Percentiles rank a stretch among this genome's conserved stretches.
Conservation (phyloP, 352 stramenopile species). For the Pythium graminicola region DNA sequence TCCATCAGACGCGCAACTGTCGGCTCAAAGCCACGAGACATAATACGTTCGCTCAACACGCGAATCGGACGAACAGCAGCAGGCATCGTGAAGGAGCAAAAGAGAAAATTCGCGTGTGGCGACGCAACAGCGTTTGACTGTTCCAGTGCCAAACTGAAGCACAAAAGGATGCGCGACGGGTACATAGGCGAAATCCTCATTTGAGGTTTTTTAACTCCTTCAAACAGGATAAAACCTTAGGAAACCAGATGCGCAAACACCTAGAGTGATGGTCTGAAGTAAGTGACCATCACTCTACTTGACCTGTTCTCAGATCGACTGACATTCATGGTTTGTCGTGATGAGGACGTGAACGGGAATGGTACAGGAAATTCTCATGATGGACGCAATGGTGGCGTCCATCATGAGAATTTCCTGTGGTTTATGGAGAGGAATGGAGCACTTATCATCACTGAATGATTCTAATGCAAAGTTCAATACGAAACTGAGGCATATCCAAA, state of each 20-base stretch:
- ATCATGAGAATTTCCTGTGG: too few species aligned
- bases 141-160: background rate
- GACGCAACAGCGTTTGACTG: background rate
- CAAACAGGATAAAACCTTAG: constrained; percentile 4
- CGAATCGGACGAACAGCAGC: constrained; percentile 56
- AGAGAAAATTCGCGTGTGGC: background rate
- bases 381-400: too few species aligned
- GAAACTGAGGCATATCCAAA: too few species aligned
- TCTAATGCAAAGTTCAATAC: too few species aligned
- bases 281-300: constrained; percentile 1
- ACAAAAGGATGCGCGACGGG: background rate
- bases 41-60: constrained; percentile 80
- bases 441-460: too few species aligned
- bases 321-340: too few species aligned
- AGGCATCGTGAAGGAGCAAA: too few species aligned
- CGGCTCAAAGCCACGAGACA: constrained; percentile 76
- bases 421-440: too few species aligned
- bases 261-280: background rate
- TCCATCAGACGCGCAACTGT: constrained; percentile 77
- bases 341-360: too few species aligned
- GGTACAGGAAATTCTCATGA: too few species aligned
- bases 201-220: constrained; percentile 13
- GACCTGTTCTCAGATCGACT: background rate
- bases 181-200: background rate
- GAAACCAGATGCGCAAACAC: constrained; percentile 14